Evolutionary conservation across 2,329 filamentous ascomycete species (phyloP).

Genomic region (Colletotrichum euphorbiae): DNA sequence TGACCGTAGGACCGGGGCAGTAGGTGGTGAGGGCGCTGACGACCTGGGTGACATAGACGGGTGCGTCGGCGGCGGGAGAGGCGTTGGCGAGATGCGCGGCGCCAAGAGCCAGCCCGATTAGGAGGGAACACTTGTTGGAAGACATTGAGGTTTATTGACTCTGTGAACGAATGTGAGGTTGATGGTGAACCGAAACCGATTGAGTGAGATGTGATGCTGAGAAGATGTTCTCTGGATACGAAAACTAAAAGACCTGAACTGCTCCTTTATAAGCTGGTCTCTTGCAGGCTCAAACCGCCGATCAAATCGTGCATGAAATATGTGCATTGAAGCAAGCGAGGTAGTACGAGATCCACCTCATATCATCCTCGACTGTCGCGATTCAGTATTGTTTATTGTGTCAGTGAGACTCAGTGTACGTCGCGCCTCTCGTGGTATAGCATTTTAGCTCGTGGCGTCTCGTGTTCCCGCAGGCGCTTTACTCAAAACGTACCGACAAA

Average conservation of each 20-base stretch:
- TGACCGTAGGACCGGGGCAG: conserved; percentile 59
- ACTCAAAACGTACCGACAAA: not conserved
- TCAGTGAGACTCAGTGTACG: too few relatives aligned
- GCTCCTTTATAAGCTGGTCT: not conserved
- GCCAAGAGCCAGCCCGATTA: not conserved
- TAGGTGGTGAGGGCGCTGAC: conserved; percentile 53
- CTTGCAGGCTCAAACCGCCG: not conserved
- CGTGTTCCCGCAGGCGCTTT: not conserved
- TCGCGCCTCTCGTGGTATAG: not conserved
- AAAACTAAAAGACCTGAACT: not conserved
- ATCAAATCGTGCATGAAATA: not conserved
- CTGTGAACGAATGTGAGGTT: not conserved
- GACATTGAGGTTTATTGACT: not conserved
- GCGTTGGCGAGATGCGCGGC: conserved; percentile 7
- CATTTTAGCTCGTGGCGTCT: not conserved
- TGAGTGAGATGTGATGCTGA: not conserved
- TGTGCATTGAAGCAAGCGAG: not conserved
- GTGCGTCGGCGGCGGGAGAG: not conserved
- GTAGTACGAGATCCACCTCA: not conserved
- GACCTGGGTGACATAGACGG: conserved; percentile 46
- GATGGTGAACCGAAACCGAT: not conserved
- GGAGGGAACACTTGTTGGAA: not conserved
- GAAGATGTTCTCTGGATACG: not conserved
- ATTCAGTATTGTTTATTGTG: not conserved
- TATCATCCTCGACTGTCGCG: not conserved